Evolutionary conservation across 169 alveolate genomes (phyloP), one percentile per base, ranked within the genome.

Genomic region (Amoebophrya sp.): DNA sequence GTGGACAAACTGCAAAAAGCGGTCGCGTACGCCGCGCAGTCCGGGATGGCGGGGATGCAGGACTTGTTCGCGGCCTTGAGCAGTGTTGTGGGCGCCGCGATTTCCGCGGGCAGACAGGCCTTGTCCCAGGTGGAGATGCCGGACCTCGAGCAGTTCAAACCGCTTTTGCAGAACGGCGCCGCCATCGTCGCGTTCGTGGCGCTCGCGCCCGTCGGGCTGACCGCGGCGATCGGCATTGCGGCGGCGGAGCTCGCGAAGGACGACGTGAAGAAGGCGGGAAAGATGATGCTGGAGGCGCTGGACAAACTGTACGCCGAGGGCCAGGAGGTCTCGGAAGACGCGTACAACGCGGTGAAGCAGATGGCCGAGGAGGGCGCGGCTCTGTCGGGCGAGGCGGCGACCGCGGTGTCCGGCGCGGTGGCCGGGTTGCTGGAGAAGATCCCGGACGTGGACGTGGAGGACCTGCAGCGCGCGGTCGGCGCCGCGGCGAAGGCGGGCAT

Each of bases 1-100:
- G 39, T 66, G 83, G 83, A 66, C 7, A 66, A 66, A 25, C 35
- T 66, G 83, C 83, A 66, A 25, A 66, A 66, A 25, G 12, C 83
- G 7, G 83, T 66, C 35, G 83, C 83, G 35, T 66, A 66, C 83
- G 83, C 83, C 35, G 83, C 83, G 83, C 83, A 66, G 83, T 7
- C 38, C 83, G 83, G 83, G 29, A 25, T 66, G 35, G 83, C 83
- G 35, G 83, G 83, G 32, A 66, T 66, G 83, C 83, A 66, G 32
- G 83, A 66, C 83, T 25, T 66, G 35, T 66, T 66, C 83, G 32
- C 1, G 35, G 83, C 83, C 35, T 1, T 66, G 39, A 66, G 32
- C 35, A 1, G 10, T 2, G 1, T 25, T 25, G 83, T 66, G 39
- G 35, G 83, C 35, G 83, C 38, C 38, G 83, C 83, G 29, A 66